These are phyloP conservation scores for Hawksworthiomyces lignivorus DNA, from an alignment of 2,329 filamentous ascomycete species.

Conservation along the genomic window DNA sequence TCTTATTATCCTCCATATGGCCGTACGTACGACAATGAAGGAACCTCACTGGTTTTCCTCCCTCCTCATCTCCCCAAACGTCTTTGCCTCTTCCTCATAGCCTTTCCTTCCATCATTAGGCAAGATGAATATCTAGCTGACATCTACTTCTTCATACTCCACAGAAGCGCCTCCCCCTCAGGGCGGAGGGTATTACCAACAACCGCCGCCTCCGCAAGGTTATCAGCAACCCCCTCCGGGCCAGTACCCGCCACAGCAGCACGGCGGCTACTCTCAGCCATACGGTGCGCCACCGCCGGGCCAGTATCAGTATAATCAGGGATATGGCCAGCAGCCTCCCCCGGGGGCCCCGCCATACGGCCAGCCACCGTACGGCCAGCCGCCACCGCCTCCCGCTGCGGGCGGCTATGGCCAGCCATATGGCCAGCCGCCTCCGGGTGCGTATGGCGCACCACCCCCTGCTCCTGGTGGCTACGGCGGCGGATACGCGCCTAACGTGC, in stretches of 20 bases:
- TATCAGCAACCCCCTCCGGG: slow-evolving; percentile 11
- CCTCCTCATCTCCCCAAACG: no score
- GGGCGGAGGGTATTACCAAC: slow-evolving; percentile 6
- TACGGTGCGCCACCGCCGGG: slow-evolving; percentile 20
- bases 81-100: no score
- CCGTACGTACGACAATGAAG: slow-evolving; percentile 22
- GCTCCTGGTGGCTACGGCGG: slow-evolving; percentile 25
- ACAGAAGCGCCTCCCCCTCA: slow-evolving; percentile 14
- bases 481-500: slow-evolving; percentile 19
- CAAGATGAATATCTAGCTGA: no score
- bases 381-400: slow-evolving; percentile 17
- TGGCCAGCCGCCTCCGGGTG: slow-evolving; percentile 21
- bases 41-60: no score
- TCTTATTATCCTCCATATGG: slow-evolving; percentile 30
- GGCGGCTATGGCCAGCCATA: slow-evolving; percentile 23
- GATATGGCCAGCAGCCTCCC: slow-evolving; percentile 25
- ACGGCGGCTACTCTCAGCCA: no score
- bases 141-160: neutral
- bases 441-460: slow-evolving; percentile 27
- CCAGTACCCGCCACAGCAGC: slow-evolving; percentile 15
- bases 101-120: no score
- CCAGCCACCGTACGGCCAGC: slow-evolving; percentile 22
- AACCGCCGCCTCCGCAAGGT: slow-evolving; percentile 7
- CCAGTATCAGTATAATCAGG: slow-evolving; percentile 11
- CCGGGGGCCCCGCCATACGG: slow-evolving; percentile 23